A percentile compares a stretch with the other conserved stretches of the same genome.
phyloP scores from a whole-genome alignment of 1,139 yeast species.

The Taphrina sp. region DNA sequence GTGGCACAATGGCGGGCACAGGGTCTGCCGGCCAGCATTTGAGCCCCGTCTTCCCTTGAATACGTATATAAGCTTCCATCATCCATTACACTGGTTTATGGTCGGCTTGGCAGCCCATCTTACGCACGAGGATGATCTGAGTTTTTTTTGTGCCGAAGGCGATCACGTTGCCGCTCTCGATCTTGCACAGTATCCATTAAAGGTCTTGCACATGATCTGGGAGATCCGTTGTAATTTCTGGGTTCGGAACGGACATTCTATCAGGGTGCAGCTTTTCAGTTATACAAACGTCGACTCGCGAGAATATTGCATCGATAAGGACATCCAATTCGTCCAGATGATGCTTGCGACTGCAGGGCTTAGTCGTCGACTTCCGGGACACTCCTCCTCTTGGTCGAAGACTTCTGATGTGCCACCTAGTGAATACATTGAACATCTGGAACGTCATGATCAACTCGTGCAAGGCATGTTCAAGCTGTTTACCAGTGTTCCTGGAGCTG shows the following conservation, averaged over 20 bases:
- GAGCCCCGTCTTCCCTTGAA: slow-evolving; percentile 49
- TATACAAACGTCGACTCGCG: slow-evolving; percentile 79
- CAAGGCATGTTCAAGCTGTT: neutral
- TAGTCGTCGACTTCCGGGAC: slow-evolving; percentile 53
- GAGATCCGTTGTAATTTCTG: slow-evolving; percentile 81
- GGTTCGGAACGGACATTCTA: slow-evolving; percentile 84
- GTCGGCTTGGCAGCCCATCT: slow-evolving; percentile 18
- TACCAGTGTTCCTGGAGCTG: slow-evolving; percentile 10
- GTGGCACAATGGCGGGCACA: slow-evolving; percentile 37
- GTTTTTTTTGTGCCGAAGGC: neutral
- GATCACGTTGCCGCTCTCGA: neutral
- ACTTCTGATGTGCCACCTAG: neutral
- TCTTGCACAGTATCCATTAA: slow-evolving; percentile 54
- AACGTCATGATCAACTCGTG: slow-evolving; percentile 3
- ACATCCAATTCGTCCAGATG: slow-evolving; percentile 63
- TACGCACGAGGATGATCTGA: neutral
- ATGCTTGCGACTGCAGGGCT: slow-evolving; percentile 62
- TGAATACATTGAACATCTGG: neutral
- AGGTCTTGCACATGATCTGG: slow-evolving; percentile 69
- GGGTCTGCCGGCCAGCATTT: slow-evolving; percentile 37
- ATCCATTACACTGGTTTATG: slow-evolving; percentile 73
- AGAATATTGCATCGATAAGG: slow-evolving; percentile 51
- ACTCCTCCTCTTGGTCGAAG: slow-evolving; percentile 39
- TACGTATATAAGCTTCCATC: slow-evolving; percentile 67
- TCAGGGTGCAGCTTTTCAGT: slow-evolving; percentile 73